A percentile compares a stretch with the other conserved stretches of the same genome.
phyloP scores from a whole-genome alignment of 208 protist species.

The Perkinsela sp. region DNA sequence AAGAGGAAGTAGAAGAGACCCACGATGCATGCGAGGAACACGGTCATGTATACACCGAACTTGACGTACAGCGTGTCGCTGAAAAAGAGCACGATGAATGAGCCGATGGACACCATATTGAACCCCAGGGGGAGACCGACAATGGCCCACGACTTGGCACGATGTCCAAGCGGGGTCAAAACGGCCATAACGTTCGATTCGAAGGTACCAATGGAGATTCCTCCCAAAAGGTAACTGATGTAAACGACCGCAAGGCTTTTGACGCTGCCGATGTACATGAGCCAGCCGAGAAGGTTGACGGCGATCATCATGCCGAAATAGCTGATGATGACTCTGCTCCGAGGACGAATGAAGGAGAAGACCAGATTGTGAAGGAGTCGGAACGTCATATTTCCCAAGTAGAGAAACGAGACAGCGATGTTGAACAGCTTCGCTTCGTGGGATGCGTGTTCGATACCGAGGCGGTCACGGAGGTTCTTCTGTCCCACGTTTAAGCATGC shows the following conservation, averaged over 20 bases:
- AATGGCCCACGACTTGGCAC: conserved; percentile 4
- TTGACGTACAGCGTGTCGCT: conserved; percentile 1
- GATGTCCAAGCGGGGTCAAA: conserved; percentile 4
- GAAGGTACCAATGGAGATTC: conserved; percentile 5
- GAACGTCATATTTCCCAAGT: conserved; percentile 4
- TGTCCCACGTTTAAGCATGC: conserved; percentile 1
- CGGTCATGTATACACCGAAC: conserved; percentile 3
- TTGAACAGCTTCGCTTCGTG: conserved; percentile 3
- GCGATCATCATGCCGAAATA: conserved; percentile 4
- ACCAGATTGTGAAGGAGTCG: conserved; percentile 4
- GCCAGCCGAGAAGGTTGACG: background rate
- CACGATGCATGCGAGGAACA: conserved; percentile 1
- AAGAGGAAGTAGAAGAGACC: conserved; percentile 3
- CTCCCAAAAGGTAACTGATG: conserved; percentile 1
- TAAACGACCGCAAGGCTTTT: conserved; percentile 2
- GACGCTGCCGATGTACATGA: conserved; percentile 1
- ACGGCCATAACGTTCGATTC: conserved; percentile 4
- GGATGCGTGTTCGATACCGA: conserved; percentile 1
- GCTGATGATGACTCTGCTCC: conserved; percentile 1
- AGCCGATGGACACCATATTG: conserved; percentile 4
- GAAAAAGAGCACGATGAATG: background rate
- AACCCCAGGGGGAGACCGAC: conserved; percentile 4
- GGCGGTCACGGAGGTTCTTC: conserved; percentile 1
- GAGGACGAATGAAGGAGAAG: conserved; percentile 4
- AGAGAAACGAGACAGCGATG: conserved; percentile 2